These are phyloP conservation scores for Fusarium pilosicola DNA, from an alignment of 2,329 filamentous ascomycete genomes.

Conservation along the genomic window DNA sequence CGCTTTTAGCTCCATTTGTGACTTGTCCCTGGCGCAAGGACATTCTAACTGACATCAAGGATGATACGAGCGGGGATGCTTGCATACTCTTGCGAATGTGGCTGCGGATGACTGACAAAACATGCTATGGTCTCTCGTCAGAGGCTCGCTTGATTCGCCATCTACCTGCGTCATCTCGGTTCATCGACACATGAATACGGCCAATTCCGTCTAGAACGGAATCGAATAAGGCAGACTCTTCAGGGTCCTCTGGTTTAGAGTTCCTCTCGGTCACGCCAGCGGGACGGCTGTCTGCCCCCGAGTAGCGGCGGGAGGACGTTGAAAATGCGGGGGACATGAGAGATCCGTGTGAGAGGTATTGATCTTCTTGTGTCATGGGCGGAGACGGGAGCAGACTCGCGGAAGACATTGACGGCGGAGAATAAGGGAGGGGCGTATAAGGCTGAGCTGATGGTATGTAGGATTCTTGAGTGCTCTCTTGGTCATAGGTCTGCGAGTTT, in stretches of 20 bases:
- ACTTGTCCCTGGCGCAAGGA: background rate
- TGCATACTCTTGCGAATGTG: background rate
- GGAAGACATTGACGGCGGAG: constrained; percentile 30
- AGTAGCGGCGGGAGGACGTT: background rate
- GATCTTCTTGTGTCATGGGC: constrained; percentile 31
- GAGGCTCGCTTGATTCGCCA: constrained; percentile 52
- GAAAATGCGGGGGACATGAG: constrained; percentile 18
- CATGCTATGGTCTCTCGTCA: constrained; percentile 32
- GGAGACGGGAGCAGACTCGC: constrained; percentile 39
- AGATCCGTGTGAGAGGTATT: constrained; percentile 7
- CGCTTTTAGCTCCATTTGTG: background rate
- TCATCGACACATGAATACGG: constrained; percentile 50
- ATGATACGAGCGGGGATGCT: background rate
- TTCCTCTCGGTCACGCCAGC: background rate
- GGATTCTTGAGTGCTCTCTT: constrained; percentile 9
- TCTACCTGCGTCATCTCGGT: constrained; percentile 51
- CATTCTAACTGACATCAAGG: background rate
- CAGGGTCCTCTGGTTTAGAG: constrained; percentile 14
- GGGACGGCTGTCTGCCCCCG: background rate
- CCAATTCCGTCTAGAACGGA: constrained; percentile 52
- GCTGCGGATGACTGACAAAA: background rate
- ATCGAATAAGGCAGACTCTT: constrained; percentile 48
- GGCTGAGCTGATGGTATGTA: constrained; percentile 43
- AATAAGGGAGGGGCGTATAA: constrained; percentile 17
- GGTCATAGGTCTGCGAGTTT: constrained; percentile 1